These are phyloP conservation scores for Triticum dicoccoides DNA, from an alignment of 176 grass and related monocot species.

Conservation along the genomic window DNA sequence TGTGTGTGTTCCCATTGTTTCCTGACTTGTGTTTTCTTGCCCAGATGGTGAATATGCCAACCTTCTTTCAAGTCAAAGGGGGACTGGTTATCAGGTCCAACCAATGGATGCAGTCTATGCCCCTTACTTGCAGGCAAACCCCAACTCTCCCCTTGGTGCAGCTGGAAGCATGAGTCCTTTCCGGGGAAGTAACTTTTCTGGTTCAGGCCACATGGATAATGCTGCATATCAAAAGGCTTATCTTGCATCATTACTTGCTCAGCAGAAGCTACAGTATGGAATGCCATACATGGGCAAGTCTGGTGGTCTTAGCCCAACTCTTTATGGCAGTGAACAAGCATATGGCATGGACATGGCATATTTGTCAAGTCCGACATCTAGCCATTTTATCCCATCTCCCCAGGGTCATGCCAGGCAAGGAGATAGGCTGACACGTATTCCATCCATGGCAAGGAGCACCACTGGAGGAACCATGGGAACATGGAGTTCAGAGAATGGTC, in stretches of 20 bases:
- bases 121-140: constrained; percentile 54
- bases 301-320: constrained; percentile 57
- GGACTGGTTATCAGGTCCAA: constrained; percentile 48
- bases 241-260: constrained; percentile 62
- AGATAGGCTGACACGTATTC: constrained; percentile 47
- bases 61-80: constrained; percentile 49
- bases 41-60: constrained; percentile 70
- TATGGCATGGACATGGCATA: constrained; percentile 71
- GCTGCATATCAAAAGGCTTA: constrained; percentile 80
- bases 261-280: constrained; percentile 81
- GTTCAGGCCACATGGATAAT: constrained; percentile 57
- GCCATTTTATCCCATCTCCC: constrained; percentile 49
- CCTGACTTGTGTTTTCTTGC: constrained; percentile 35
- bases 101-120: constrained; percentile 50
- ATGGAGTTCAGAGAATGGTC: constrained; percentile 55
- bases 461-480: constrained; percentile 48
- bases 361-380: constrained; percentile 50
- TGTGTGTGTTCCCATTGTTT: background rate
- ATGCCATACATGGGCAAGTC: constrained; percentile 64
- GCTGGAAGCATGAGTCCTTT: constrained; percentile 61
- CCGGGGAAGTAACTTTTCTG: constrained; percentile 56
- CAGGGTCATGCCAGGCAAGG: constrained; percentile 64
- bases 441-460: constrained; percentile 43
- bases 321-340: constrained; percentile 56
- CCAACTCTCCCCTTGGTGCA: constrained; percentile 54